Evolutionary conservation across 306 rosid species (phyloP).

Genomic region (Hippophae tibetana): DNA sequence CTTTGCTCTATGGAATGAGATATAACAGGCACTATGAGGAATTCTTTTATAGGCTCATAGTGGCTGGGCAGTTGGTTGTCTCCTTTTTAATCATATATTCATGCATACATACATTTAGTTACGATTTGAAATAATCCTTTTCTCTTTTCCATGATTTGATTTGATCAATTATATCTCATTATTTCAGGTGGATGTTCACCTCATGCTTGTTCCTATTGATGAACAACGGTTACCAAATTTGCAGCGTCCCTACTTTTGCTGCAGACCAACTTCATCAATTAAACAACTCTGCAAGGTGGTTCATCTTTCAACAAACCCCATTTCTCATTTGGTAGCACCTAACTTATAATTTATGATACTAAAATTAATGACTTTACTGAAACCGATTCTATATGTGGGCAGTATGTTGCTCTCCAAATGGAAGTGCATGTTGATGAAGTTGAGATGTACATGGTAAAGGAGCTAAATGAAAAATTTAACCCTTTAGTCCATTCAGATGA

Average conservation of each 20-base stretch:
- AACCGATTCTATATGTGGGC: slow-evolving; percentile 17
- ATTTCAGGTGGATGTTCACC: slow-evolving; percentile 41
- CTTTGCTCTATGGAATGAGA: slow-evolving; percentile 3
- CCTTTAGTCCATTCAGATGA: slow-evolving; percentile 18
- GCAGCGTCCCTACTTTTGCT: slow-evolving; percentile 44
- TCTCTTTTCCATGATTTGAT: slow-evolving; percentile 3
- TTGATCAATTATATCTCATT: slow-evolving; percentile 8
- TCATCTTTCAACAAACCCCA: slow-evolving; percentile 12
- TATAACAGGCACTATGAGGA: neutral
- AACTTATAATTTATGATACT: neutral
- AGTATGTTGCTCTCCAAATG: slow-evolving; percentile 50
- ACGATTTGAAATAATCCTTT: neutral
- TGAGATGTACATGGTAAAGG: slow-evolving; percentile 41
- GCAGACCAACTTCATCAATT: slow-evolving; percentile 48
- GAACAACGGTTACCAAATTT: slow-evolving; percentile 45
- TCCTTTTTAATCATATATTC: neutral
- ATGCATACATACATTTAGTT: neutral
- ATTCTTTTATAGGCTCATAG: slow-evolving; percentile 13
- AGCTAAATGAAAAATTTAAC: slow-evolving; percentile 22
- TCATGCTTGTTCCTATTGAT: slow-evolving; percentile 54
- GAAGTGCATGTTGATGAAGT: slow-evolving; percentile 31
- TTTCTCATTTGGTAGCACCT: slow-evolving; percentile 4
- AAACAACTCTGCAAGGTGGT: slow-evolving; percentile 47
- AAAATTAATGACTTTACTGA: neutral
- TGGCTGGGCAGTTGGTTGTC: neutral